Evolutionary conservation across 139 green algal species (phyloP), one percentile per base, ranked within the genome.

Genomic region (Auxenochlorella protothecoides): DNA sequence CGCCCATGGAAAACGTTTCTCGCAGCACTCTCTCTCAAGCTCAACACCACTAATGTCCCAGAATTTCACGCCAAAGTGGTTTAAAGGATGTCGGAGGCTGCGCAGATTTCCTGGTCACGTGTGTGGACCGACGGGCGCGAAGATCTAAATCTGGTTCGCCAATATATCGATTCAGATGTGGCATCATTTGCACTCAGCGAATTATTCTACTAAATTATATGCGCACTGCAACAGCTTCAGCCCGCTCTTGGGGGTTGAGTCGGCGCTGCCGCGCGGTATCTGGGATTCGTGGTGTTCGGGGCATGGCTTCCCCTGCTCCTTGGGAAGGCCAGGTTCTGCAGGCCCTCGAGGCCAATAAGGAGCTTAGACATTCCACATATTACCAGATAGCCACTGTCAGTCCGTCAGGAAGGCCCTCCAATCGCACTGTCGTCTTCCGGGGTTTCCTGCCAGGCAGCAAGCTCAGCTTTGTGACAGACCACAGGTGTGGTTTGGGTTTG

Each of bases 331-430:
- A 64, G 57, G 63, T 82, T 53, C 62, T 79, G 61, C n/a, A 52
- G 2, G 71, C 72, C 5, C 51, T 82, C 5, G 53, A 71, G 5
- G 44, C 12, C 10, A 82, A 82, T 63, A 13, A 57, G n/a, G 14
- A 59, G 11, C 64, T 16, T 4, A 65, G 73, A 4, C 51, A 83
- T 16, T 73, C 53, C 63, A 63, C 59, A 6, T 96, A 92, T 66
- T 74, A 92, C 13, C 89, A 95, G 71, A 66, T 96, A 12, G 90
- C 90, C 3, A 96, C 90, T 0, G 74, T 92, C 11, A 68, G 83
- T 5, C 75, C 71, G 6, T 78, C 91, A 76, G 85, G 84, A n/a
- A 72, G 75, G 6, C 89, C 90, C 3, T 78, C 86, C 6, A 88
- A 89, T 74, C 71, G 90, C 7, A 96, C 89, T 4, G 79, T 96